Percentiles rank a stretch among this genome's conserved stretches.
Conservation (phyloP, 768 basidiomycete genomes). For the Coprinopsis cinerea region DNA sequence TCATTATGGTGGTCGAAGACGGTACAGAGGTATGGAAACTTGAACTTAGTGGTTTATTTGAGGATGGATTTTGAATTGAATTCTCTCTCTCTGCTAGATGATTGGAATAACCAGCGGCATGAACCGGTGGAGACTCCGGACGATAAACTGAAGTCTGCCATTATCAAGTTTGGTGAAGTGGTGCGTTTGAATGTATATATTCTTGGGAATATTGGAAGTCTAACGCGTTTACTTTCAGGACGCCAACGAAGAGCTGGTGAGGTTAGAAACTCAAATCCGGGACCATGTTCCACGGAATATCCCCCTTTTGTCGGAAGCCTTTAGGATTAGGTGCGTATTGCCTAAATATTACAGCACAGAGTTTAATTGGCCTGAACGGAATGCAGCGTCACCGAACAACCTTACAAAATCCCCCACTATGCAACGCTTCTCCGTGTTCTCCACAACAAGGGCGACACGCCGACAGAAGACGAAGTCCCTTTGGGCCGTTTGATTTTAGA, state of each 20-base stretch:
- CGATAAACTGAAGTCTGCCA: constrained; percentile 58
- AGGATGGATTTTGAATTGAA: constrained; percentile 15
- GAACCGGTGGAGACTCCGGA: constrained; percentile 66
- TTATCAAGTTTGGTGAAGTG: constrained; percentile 77
- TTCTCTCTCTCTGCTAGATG: constrained; percentile 37
- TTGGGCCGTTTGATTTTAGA: constrained; percentile 72
- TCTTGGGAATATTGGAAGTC: background rate
- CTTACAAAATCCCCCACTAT: constrained; percentile 89
- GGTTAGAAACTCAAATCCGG: constrained; percentile 59
- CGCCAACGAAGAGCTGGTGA: constrained; percentile 60
- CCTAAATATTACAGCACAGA: background rate
- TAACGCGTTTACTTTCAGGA: constrained; percentile 39
- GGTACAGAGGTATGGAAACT: constrained; percentile 46
- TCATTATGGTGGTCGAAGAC: constrained; percentile 33
- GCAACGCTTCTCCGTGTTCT: constrained; percentile 73
- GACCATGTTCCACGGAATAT: constrained; percentile 54
- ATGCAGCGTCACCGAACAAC: constrained; percentile 79
- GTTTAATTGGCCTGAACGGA: constrained; percentile 10
- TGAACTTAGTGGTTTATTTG: constrained; percentile 12
- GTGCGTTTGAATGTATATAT: constrained; percentile 36
- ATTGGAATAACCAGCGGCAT: constrained; percentile 62
- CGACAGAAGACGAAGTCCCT: constrained; percentile 36
- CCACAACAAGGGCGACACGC: constrained; percentile 39
- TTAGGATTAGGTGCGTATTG: constrained; percentile 56
- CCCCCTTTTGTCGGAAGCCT: constrained; percentile 63